Percentiles rank a stretch among this genome's conserved stretches.
These are phyloP conservation scores for Colletotrichum zoysiae DNA, from an alignment of 2,329 filamentous ascomycete species.

Conservation along the genomic window DNA sequence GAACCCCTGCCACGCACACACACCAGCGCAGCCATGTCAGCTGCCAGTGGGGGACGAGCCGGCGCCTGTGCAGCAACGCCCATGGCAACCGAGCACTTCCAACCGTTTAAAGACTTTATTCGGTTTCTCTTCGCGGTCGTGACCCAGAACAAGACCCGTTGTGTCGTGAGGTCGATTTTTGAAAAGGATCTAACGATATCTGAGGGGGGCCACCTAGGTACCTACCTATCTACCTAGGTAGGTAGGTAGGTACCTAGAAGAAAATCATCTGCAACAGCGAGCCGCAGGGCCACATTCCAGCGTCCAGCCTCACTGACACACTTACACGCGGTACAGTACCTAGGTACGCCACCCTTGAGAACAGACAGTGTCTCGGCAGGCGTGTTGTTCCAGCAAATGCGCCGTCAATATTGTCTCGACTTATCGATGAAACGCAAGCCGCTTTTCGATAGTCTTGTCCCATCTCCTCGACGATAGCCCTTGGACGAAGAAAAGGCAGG, in stretches of 20 bases:
- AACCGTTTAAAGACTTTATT: background rate
- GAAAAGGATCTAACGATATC: background rate
- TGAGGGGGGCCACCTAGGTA: no score
- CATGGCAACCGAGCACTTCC: background rate
- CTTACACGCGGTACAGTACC: background rate
- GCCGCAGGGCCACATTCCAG: background rate
- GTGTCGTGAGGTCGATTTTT: background rate
- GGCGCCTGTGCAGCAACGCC: no score
- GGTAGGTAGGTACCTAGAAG: no score
- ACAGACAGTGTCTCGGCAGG: conserved; percentile 6
- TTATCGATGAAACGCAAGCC: background rate
- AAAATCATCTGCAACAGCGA: background rate
- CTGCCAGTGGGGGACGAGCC: background rate
- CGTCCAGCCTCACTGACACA: conserved; percentile 4
- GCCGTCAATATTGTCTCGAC: background rate
- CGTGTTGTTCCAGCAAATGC: background rate
- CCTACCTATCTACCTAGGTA: no score
- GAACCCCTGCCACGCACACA: conserved; percentile 34
- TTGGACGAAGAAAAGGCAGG: background rate
- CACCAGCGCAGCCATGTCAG: conserved; percentile 6
- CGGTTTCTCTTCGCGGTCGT: background rate
- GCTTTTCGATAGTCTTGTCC: background rate
- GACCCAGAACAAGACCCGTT: background rate
- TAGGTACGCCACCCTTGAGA: background rate
- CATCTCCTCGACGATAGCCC: background rate